A percentile compares a stretch with the other conserved stretches of the same genome.
phyloP scores from a whole-genome alignment of 768 basidiomycete genomes.

The Pleurotus tuber-regium region DNA sequence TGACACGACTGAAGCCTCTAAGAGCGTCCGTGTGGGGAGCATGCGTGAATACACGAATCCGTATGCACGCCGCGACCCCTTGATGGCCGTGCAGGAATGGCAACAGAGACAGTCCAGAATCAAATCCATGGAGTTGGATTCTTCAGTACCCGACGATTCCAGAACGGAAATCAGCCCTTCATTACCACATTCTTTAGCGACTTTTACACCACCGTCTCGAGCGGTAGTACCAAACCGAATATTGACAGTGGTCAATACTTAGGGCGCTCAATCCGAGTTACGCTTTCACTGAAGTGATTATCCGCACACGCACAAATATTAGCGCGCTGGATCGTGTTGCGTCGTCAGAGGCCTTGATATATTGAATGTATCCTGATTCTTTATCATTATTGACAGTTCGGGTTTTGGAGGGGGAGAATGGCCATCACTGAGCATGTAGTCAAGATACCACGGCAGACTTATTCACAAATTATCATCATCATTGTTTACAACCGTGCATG shows the following conservation, averaged over 20 bases:
- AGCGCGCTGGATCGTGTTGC: neutral
- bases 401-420: too few relatives aligned
- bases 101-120: slow-evolving; percentile 4
- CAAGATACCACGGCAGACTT: too few relatives aligned
- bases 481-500: too few relatives aligned
- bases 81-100: slow-evolving; percentile 4
- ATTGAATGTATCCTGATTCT: neutral
- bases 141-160: neutral
- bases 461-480: too few relatives aligned
- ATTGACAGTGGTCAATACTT: neutral
- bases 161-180: too few relatives aligned
- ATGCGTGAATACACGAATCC: slow-evolving; percentile 1
- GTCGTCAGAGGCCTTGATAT: neutral
- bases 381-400: too few relatives aligned
- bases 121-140: neutral
- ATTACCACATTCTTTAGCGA: too few relatives aligned
- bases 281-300: too few relatives aligned
- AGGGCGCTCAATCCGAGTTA: too few relatives aligned
- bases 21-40: slow-evolving; percentile 2
- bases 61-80: neutral
- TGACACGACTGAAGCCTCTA: slow-evolving; percentile 1
- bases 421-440: too few relatives aligned
- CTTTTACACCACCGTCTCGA: too few relatives aligned
- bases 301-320: neutral
- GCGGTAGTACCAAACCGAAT: neutral